A percentile compares a stretch with the other conserved stretches of the same genome.
phyloP scores from a whole-genome alignment of 2,329 filamentous ascomycete species.

The Fusarium sp. region DNA sequence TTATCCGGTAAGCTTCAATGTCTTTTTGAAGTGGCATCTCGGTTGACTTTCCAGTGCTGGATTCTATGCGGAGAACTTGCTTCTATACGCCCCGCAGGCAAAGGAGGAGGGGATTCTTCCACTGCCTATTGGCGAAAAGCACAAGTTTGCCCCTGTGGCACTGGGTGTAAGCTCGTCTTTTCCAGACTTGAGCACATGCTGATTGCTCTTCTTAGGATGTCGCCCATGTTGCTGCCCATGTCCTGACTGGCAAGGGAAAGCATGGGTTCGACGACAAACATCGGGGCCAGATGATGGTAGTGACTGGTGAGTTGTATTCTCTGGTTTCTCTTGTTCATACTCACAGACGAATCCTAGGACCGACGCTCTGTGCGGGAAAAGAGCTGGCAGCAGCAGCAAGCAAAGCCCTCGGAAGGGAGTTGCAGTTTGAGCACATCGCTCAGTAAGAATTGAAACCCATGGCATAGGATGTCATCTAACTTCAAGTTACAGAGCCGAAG shows the following conservation, averaged over 20 bases:
- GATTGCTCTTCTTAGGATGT: background rate
- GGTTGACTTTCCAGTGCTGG: background rate
- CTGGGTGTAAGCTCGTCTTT: background rate
- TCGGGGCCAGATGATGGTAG: slow-evolving; percentile 20
- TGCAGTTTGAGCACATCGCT: slow-evolving; percentile 43
- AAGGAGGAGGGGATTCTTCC: slow-evolving; percentile 14
- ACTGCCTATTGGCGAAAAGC: slow-evolving; percentile 11
- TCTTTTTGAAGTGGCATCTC: rapidly evolving
- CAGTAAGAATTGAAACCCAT: background rate
- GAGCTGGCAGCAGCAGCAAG: slow-evolving; percentile 61
- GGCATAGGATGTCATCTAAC: background rate
- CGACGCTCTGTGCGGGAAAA: slow-evolving; percentile 58
- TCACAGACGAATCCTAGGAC: slow-evolving; percentile 46
- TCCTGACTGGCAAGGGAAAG: slow-evolving; percentile 20
- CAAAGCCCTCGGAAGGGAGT: slow-evolving; percentile 54
- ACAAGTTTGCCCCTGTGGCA: slow-evolving; percentile 25
- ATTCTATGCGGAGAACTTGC: slow-evolving; percentile 20
- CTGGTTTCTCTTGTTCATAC: no score
- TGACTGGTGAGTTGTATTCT: background rate
- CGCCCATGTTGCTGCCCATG: slow-evolving; percentile 22
- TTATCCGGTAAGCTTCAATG: background rate
- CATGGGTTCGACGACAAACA: slow-evolving; percentile 20
- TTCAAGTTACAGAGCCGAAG: slow-evolving; percentile 1
- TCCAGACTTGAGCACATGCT: background rate
- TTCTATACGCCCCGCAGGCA: slow-evolving; percentile 9